These are phyloP conservation scores for Globisporangium spinosum DNA, from an alignment of 352 stramenopile species.

Conservation along the genomic window DNA sequence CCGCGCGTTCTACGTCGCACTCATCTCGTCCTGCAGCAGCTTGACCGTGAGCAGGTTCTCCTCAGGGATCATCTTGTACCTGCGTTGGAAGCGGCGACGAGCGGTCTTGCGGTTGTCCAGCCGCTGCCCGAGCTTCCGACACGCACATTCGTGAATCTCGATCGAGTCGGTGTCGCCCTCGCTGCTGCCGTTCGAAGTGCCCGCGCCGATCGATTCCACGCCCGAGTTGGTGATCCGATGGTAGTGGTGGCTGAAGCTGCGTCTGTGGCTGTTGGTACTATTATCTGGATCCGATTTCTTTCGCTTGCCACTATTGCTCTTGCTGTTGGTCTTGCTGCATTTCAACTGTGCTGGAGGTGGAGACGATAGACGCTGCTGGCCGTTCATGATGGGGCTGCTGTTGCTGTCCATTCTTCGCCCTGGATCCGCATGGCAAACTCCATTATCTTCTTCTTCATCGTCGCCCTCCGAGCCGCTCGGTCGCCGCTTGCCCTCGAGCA, in stretches of 20 bases:
- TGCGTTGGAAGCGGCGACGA: constrained; percentile 28
- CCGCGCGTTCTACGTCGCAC: constrained; percentile 2
- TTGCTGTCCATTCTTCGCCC: neutral
- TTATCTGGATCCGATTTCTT: constrained; percentile 4
- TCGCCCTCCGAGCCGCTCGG: constrained; percentile 2
- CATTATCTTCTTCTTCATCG: neutral
- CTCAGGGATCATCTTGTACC: constrained; percentile 26
- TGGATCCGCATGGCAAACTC: neutral
- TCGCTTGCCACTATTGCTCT: neutral
- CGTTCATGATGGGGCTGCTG: neutral
- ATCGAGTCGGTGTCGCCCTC: constrained; percentile 1
- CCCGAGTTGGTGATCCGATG: constrained; percentile 1
- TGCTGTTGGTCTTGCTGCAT: neutral
- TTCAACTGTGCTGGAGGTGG: neutral
- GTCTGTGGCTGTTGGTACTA: neutral
- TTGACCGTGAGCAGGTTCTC: constrained; percentile 37
- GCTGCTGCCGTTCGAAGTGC: constrained; percentile 2
- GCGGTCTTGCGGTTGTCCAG: constrained; percentile 24
- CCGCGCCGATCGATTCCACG: neutral
- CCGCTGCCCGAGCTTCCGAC: constrained; percentile 29
- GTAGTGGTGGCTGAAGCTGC: neutral
- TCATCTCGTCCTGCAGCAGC: constrained; percentile 23
- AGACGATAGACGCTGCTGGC: neutral
- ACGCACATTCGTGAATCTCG: constrained; percentile 21
- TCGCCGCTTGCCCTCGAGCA: constrained; percentile 19